These are phyloP conservation scores for Prasinococcaceae sp. DNA, from an alignment of 139 green algal species.

Conservation along the genomic window DNA sequence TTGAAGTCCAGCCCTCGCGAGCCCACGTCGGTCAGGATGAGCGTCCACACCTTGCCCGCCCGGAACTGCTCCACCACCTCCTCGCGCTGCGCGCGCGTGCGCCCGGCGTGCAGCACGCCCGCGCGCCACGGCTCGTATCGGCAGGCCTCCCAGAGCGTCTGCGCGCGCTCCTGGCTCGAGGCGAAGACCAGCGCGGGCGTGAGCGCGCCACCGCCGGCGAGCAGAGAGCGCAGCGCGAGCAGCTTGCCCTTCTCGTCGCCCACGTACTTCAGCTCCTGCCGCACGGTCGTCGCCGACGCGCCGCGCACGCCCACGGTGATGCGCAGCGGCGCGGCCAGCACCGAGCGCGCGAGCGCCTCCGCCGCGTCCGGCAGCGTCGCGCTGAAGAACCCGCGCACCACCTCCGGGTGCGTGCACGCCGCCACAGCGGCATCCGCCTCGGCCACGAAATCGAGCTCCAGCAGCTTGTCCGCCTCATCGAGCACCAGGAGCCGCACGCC, in stretches of 20 bases:
- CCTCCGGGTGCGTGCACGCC: slow-evolving; percentile 40
- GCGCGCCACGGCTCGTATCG: no score
- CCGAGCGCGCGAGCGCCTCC: slow-evolving; percentile 62
- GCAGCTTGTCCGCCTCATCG: slow-evolving; percentile 93
- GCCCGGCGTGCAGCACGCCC: no score
- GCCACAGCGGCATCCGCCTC: slow-evolving; percentile 65
- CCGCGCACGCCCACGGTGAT: slow-evolving; percentile 46
- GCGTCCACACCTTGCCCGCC: slow-evolving; percentile 55
- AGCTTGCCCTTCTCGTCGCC: slow-evolving; percentile 80
- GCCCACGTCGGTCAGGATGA: slow-evolving; percentile 90
- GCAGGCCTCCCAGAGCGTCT: no score
- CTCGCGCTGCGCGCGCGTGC: slow-evolving; percentile 17
- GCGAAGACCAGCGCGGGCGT: no score
- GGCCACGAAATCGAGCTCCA: slow-evolving; percentile 76
- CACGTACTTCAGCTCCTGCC: slow-evolving; percentile 81
- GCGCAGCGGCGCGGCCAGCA: slow-evolving; percentile 70
- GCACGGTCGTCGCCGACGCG: slow-evolving; percentile 38
- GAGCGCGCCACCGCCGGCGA: no score
- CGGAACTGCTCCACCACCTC: slow-evolving; percentile 29
- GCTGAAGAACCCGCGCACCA: slow-evolving; percentile 52
- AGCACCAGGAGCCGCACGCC: slow-evolving; percentile 52
- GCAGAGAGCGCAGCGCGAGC: slow-evolving; percentile 72
- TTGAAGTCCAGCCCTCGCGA: slow-evolving; percentile 81
- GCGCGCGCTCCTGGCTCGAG: no score
- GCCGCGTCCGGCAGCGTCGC: slow-evolving; percentile 76